These are phyloP conservation scores for Aureobasidium sp. DNA, from an alignment of 2,329 filamentous ascomycete genomes.

Conservation along the genomic window DNA sequence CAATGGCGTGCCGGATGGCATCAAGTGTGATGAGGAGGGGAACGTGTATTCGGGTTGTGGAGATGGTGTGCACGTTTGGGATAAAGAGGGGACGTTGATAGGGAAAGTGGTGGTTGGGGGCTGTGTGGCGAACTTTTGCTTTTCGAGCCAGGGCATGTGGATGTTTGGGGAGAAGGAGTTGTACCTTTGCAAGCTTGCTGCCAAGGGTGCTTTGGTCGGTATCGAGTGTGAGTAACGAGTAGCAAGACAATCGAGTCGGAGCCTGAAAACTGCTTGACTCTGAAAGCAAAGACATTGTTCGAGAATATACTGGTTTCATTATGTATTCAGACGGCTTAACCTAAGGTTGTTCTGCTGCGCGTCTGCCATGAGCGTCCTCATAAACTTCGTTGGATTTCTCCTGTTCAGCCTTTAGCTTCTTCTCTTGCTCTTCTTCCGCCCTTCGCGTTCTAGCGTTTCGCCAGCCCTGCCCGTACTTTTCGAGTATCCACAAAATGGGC, in stretches of 20 bases:
- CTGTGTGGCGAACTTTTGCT: slow-evolving; percentile 30
- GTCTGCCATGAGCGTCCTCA: too few relatives aligned
- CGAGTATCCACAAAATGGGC: slow-evolving; percentile 37
- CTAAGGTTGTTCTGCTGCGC: too few relatives aligned
- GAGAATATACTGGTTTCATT: too few relatives aligned
- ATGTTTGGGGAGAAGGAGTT: slow-evolving; percentile 21
- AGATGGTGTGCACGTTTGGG: slow-evolving; percentile 51
- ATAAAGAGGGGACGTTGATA: slow-evolving; percentile 43
- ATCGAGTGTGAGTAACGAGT: slow-evolving; percentile 18
- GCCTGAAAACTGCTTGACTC: too few relatives aligned
- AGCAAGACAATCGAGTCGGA: background rate
- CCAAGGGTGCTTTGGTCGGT: slow-evolving; percentile 18
- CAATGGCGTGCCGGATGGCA: slow-evolving; percentile 52
- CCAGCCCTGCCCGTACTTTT: slow-evolving; percentile 38
- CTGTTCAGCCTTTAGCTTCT: slow-evolving; percentile 15
- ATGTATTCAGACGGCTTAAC: too few relatives aligned
- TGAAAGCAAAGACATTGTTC: too few relatives aligned
- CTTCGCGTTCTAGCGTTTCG: slow-evolving; percentile 34
- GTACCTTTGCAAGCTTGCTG: slow-evolving; percentile 18
- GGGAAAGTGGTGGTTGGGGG: slow-evolving; percentile 51
- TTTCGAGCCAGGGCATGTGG: slow-evolving; percentile 24
- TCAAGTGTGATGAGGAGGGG: slow-evolving; percentile 47
- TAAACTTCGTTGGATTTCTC: background rate
- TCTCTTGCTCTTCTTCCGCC: slow-evolving; percentile 22
- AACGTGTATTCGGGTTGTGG: slow-evolving; percentile 52